Percentiles rank a stretch among this genome's conserved stretches.
Conservation (phyloP, 495 filamentous ascomycete species). For the Xylaria telfairii region DNA sequence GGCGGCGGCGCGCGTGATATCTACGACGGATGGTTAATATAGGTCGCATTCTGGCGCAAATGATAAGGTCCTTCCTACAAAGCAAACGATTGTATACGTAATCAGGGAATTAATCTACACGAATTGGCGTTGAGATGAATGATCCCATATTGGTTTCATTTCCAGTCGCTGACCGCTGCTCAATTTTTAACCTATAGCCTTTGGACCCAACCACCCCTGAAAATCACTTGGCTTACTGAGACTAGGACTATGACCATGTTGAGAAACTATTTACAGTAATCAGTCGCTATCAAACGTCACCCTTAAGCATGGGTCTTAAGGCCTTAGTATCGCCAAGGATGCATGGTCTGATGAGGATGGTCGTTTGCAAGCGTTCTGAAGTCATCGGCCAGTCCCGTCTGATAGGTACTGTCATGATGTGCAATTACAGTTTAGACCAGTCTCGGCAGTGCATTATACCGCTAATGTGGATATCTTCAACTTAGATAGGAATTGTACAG, state of each 20-base stretch:
- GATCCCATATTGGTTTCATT: background rate
- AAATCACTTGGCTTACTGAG: conserved; percentile 6
- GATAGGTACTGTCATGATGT: background rate
- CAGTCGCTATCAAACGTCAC: background rate
- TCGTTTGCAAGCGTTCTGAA: background rate
- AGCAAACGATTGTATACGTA: background rate
- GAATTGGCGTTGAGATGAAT: background rate
- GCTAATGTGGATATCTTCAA: background rate
- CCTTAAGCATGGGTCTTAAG: background rate
- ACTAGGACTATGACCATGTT: background rate
- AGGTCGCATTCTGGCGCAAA: background rate
- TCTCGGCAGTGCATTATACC: background rate
- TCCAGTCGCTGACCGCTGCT: background rate
- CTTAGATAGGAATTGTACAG: background rate
- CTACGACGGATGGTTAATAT: background rate
- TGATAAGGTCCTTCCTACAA: background rate
- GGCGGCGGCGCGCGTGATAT: background rate
- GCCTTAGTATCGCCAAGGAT: conserved; percentile 1
- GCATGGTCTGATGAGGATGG: conserved; percentile 6
- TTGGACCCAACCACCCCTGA: conserved; percentile 2
- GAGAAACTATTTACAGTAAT: conserved; percentile 19
- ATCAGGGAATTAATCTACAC: background rate
- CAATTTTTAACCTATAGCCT: background rate
- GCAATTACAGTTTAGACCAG: background rate
- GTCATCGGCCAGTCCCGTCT: background rate